These are phyloP conservation scores for Dictyostelium citrinum DNA, from an alignment of 78 protist species.

Conservation along the genomic window DNA sequence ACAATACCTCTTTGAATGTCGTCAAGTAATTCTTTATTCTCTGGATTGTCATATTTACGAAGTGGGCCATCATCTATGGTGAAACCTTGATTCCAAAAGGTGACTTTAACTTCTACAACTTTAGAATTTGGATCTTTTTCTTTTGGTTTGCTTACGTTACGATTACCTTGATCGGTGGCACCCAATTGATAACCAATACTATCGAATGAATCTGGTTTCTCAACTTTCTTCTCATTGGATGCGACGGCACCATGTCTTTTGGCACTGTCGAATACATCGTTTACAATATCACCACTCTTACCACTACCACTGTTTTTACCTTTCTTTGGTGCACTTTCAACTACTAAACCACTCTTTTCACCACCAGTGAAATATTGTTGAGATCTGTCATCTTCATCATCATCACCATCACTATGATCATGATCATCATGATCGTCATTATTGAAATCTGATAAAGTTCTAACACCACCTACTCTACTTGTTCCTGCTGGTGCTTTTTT, in stretches of 20 bases:
- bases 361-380: slow-evolving; percentile 80
- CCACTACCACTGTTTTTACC: background rate
- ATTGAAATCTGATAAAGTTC: slow-evolving; percentile 37
- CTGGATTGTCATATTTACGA: slow-evolving; percentile 60
- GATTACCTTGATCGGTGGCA: slow-evolving; percentile 17
- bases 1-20: slow-evolving; percentile 72
- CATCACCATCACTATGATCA: slow-evolving; percentile 27
- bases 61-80: slow-evolving; percentile 87
- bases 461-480: slow-evolving; percentile 35
- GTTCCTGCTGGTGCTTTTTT: background rate
- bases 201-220: slow-evolving; percentile 24
- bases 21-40: slow-evolving; percentile 62
- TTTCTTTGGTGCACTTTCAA: slow-evolving; percentile 42
- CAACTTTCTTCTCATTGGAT: background rate
- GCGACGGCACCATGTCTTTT: slow-evolving; percentile 58
- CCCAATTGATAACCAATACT: slow-evolving; percentile 66
- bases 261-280: slow-evolving; percentile 78
- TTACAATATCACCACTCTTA: slow-evolving; percentile 19
- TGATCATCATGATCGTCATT: slow-evolving; percentile 26
- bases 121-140: background rate
- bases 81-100: slow-evolving; percentile 88
- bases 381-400: slow-evolving; percentile 65
- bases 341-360: slow-evolving; percentile 70
- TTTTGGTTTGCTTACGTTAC: background rate
- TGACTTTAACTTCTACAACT: slow-evolving; percentile 40